Base-by-base conservation (phyloP, 2,329 filamentous ascomycete species). In the Exophiala aquamarina region DNA sequence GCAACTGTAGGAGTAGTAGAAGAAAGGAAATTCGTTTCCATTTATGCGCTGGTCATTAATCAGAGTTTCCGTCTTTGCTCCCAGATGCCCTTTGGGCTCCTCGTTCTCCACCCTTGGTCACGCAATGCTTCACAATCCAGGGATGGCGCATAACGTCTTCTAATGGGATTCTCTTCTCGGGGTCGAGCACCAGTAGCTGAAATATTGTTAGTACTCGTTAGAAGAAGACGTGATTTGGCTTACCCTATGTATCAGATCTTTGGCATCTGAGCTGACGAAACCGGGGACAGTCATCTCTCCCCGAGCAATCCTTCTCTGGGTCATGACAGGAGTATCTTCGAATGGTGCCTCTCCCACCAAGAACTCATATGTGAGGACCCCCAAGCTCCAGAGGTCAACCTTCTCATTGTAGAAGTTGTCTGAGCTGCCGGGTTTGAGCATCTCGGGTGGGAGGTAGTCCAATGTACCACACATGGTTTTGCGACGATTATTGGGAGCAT, bases 381-480 rank as follows among this genome's bases (percentile, higher is more conserved):
- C 93, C 62, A 98, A 74, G 64, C 88, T 93, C 93, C 93, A 98
- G 52, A 97, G 72, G 65, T 98, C 93, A 23, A 98, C 89, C 73
- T 96, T 97, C 66, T 96, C 91, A 50, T 82, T 87, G 71, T 97
- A 97, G 64, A 79, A 94, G 71, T 93, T 95, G 62, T 93, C 88
- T 59, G 84, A 81, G 58, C 79, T 79, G 35, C 88, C 86, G 3
- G 84, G 81, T 68, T 86, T 88, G 68, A 97, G 81, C 93, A 98
- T 98, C 82, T 98, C 93, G 3, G 93, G 93, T 3, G 93, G 93
- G 13, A 98, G 81, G 68, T 98, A 98, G 71, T 98, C 93, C 33
- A 97, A 81, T 14, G 93, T 98, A 55, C 93, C 93, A 67, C 93
- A 98, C 82, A 97, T 91, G 46, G 93, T 98, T 63, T 91, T 86